Evolutionary conservation across 805 yeast species (phyloP).

Genomic region (Teunomyces cretensis): DNA sequence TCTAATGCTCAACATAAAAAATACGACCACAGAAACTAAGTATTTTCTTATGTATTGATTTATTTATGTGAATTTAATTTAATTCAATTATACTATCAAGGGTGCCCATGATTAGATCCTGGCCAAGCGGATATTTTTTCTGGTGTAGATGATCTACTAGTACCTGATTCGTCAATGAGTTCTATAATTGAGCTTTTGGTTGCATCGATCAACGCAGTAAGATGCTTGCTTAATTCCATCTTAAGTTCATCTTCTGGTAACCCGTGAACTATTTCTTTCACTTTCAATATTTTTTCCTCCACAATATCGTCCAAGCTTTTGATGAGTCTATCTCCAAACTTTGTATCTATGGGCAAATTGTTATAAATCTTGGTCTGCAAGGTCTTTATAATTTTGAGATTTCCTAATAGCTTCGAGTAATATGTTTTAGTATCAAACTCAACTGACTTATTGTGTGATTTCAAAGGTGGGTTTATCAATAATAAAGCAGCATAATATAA

Average conservation of each 20-base stretch:
- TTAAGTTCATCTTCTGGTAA: slow-evolving; percentile 17
- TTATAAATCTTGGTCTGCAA: slow-evolving; percentile 42
- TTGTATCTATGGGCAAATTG: slow-evolving; percentile 53
- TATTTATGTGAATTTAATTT: slow-evolving; percentile 12
- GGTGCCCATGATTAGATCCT: slow-evolving; percentile 67
- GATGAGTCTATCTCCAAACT: slow-evolving; percentile 47
- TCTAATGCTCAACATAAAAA: slow-evolving; percentile 40
- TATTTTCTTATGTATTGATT: slow-evolving; percentile 11
- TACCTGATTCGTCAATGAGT: slow-evolving; percentile 15
- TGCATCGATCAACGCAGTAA: slow-evolving; percentile 13
- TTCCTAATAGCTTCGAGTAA: slow-evolving; percentile 29
- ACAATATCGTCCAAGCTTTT: slow-evolving; percentile 31
- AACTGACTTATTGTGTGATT: slow-evolving; percentile 21
- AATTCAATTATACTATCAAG: slow-evolving; percentile 23
- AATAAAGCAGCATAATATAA: slow-evolving; percentile 64
- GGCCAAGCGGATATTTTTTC: slow-evolving; percentile 60
- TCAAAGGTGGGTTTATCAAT: slow-evolving; percentile 48
- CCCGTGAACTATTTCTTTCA: slow-evolving; percentile 18
- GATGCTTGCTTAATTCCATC: slow-evolving; percentile 15
- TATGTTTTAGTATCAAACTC: slow-evolving; percentile 23
- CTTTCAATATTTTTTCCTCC: slow-evolving; percentile 23
- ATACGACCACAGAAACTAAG: slow-evolving; percentile 2
- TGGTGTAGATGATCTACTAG: slow-evolving; percentile 31
- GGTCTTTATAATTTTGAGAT: slow-evolving; percentile 43
- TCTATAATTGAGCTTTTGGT: slow-evolving; percentile 15